These are phyloP conservation scores for Talaromyces wortmannii DNA, from an alignment of 495 filamentous ascomycete genomes.

Conservation along the genomic window DNA sequence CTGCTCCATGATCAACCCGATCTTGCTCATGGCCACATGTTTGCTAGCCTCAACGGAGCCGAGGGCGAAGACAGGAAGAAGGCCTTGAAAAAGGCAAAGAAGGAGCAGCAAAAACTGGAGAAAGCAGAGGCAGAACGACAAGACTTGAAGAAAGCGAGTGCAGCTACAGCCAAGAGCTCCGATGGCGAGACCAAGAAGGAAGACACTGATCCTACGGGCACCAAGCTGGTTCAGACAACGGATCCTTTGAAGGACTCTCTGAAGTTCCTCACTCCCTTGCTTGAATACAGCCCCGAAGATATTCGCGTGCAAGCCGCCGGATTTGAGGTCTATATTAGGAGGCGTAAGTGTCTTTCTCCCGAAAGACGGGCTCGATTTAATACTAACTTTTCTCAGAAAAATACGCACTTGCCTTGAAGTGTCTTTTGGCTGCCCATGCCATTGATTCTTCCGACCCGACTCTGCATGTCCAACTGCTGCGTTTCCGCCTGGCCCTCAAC, in stretches of 20 bases:
- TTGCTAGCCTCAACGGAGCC: conserved; percentile 49
- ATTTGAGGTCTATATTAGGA: conserved; percentile 82
- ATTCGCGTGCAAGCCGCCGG: conserved; percentile 77
- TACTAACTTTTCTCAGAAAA: conserved; percentile 49
- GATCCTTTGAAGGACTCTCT: conserved; percentile 80
- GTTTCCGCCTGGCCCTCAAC: conserved; percentile 60
- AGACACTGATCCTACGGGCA: conserved; percentile 80
- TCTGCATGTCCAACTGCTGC: conserved; percentile 67
- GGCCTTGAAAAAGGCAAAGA: conserved; percentile 90
- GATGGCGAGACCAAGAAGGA: conserved; percentile 64
- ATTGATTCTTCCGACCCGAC: conserved; percentile 67
- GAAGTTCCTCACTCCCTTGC: conserved; percentile 75
- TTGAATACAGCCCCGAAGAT: conserved; percentile 76
- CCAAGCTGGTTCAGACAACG: conserved; percentile 66
- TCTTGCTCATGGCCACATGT: conserved; percentile 47
- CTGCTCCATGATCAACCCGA: conserved; percentile 71
- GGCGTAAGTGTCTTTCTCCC: conserved; percentile 46
- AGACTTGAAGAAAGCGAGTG: conserved; percentile 46
- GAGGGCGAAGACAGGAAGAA: conserved; percentile 79
- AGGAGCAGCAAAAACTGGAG: conserved; percentile 79
- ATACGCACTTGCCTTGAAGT: conserved; percentile 77
- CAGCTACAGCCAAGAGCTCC: conserved; percentile 41
- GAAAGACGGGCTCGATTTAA: neutral
- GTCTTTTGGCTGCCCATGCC: conserved; percentile 63
- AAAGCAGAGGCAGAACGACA: conserved; percentile 78